Evolutionary conservation across 1,139 yeast species (phyloP).

Genomic region (Geotrichum citri-aurantii): DNA sequence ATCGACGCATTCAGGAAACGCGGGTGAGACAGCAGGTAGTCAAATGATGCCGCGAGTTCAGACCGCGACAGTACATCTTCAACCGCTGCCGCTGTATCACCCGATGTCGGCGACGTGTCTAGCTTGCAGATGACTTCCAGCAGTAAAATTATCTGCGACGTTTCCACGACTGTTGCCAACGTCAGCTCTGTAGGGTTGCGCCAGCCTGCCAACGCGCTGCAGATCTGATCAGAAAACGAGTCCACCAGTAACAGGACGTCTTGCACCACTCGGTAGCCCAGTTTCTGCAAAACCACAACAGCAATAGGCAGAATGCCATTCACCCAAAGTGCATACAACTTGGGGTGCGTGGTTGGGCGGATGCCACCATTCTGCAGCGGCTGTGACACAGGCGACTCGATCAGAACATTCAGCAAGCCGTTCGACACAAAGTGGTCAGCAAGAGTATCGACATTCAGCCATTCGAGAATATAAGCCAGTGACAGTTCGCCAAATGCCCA

Average conservation of each 20-base stretch:
- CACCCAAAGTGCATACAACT: constrained; percentile 71
- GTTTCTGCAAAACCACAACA: constrained; percentile 51
- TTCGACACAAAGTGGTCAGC: constrained; percentile 60
- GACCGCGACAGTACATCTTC: constrained; percentile 8
- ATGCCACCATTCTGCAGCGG: constrained; percentile 63
- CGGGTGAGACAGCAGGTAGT: constrained; percentile 76
- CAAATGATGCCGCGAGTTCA: constrained; percentile 53
- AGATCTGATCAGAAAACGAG: constrained; percentile 60
- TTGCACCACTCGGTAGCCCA: constrained; percentile 59
- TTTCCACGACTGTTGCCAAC: constrained; percentile 65
- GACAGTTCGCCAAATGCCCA: constrained; percentile 64
- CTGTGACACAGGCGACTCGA: constrained; percentile 68
- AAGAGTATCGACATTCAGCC: constrained; percentile 55
- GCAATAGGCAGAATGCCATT: constrained; percentile 72
- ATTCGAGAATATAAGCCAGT: constrained; percentile 61
- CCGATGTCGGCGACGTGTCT: constrained; percentile 36
- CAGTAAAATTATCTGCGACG: constrained; percentile 66
- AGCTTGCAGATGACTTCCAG: constrained; percentile 48
- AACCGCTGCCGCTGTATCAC: background rate
- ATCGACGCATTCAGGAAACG: constrained; percentile 70
- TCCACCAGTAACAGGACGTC: constrained; percentile 62
- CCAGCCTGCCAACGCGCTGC: constrained; percentile 64
- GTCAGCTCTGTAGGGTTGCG: constrained; percentile 57
- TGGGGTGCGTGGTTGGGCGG: constrained; percentile 45
- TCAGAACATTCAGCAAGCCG: constrained; percentile 64